Percentiles rank a stretch among this genome's conserved stretches.
Conservation (phyloP, 164 flowering plant genomes). For the Berberis vulgaris region DNA sequence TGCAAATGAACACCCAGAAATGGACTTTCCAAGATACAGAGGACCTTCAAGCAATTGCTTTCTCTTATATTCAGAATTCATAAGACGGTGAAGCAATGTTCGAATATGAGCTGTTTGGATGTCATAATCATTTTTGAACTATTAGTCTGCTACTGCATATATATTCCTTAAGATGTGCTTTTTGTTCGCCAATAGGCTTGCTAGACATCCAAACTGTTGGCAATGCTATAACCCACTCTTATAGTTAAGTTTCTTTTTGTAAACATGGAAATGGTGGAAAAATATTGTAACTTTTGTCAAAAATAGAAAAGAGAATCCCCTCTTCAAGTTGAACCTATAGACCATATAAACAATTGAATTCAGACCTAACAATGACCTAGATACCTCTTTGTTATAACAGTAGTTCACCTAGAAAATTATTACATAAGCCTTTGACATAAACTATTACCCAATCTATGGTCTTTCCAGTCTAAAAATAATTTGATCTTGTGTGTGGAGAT, state of each 20-base stretch:
- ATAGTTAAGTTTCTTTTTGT: slow-evolving; percentile 14
- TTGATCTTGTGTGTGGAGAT: no score
- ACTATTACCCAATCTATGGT: no score
- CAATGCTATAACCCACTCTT: slow-evolving; percentile 11
- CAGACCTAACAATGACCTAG: no score
- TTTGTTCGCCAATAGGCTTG: slow-evolving; percentile 22
- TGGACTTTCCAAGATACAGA: slow-evolving; percentile 52
- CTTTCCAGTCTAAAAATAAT: no score
- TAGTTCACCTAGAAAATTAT: no score
- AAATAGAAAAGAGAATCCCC: background rate
- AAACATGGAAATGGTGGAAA: slow-evolving; percentile 13
- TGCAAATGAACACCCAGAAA: slow-evolving; percentile 34
- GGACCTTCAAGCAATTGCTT: slow-evolving; percentile 61
- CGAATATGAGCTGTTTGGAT: slow-evolving; percentile 6
- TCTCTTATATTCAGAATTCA: slow-evolving; percentile 42
- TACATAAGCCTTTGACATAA: no score
- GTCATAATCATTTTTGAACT: slow-evolving; percentile 21
- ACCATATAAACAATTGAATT: no score
- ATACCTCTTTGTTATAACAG: no score
- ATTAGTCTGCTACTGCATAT: slow-evolving; percentile 3
- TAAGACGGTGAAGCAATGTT: slow-evolving; percentile 11
- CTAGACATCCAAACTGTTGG: slow-evolving; percentile 19
- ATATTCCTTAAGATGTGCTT: background rate
- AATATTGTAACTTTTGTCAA: background rate
- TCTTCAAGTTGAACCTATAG: background rate